A percentile compares a stretch with the other conserved stretches of the same genome.
Evolutionary conservation across 352 stramenopile genomes (phyloP).

Genomic region (Pseudoperonospora humuli): DNA sequence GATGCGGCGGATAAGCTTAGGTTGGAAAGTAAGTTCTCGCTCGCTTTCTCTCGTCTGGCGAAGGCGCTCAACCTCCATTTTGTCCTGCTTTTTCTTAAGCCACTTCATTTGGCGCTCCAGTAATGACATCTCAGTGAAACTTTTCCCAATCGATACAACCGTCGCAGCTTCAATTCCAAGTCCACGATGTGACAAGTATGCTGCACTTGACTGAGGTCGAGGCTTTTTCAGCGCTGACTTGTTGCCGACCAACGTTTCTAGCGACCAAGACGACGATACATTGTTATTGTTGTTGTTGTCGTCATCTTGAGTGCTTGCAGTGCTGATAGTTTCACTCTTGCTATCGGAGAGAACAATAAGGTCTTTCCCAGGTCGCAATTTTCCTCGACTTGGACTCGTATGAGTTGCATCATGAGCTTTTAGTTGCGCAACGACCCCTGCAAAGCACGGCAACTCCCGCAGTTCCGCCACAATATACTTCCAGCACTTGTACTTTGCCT

Average conservation of each 20-base stretch:
- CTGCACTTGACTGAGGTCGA: constrained; percentile 15
- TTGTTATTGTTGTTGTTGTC: constrained; percentile 23
- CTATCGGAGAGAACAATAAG: constrained; percentile 62
- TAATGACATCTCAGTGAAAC: constrained; percentile 61
- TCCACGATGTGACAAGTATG: constrained; percentile 13
- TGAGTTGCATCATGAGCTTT: constrained; percentile 7
- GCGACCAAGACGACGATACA: constrained; percentile 15
- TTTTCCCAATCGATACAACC: constrained; percentile 20
- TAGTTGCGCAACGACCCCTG: constrained; percentile 6
- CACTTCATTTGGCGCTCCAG: constrained; percentile 75
- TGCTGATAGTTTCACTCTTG: constrained; percentile 13
- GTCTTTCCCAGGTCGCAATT: constrained; percentile 69
- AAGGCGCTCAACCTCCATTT: constrained; percentile 52
- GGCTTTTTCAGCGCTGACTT: constrained; percentile 5
- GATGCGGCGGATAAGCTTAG: constrained; percentile 63
- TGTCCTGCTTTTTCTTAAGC: constrained; percentile 72
- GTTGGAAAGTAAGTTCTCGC: constrained; percentile 77
- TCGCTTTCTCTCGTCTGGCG: constrained; percentile 64
- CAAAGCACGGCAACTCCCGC: constrained; percentile 49
- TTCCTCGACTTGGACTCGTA: constrained; percentile 60
- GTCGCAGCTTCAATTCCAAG: constrained; percentile 5
- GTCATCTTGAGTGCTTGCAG: constrained; percentile 14
- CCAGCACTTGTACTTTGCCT: constrained; percentile 66
- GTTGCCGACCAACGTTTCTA: constrained; percentile 18
- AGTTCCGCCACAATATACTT: constrained; percentile 74